A percentile compares a stretch with the other conserved stretches of the same genome.
These are phyloP conservation scores for Arabidopsis arenosa DNA, from an alignment of 345 rosid genomes.

Conservation along the genomic window DNA sequence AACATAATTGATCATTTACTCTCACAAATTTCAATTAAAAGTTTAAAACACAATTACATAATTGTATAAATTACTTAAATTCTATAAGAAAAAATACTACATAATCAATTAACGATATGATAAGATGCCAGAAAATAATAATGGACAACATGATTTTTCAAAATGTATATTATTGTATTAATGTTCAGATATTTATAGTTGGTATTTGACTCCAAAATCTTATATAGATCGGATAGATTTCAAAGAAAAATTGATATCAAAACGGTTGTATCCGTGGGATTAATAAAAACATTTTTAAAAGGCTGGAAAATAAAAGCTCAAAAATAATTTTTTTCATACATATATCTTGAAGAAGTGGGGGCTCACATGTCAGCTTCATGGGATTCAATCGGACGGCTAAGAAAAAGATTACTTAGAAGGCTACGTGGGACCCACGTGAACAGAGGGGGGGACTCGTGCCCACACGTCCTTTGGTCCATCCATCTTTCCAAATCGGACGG, in stretches of 20 bases:
- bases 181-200: slow-evolving; percentile 22
- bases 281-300: slow-evolving; percentile 1
- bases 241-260: slow-evolving; percentile 3
- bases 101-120: neutral
- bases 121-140: neutral
- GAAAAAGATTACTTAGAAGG: slow-evolving; percentile 25
- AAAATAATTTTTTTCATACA: neutral
- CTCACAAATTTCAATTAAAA: neutral
- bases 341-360: slow-evolving; percentile 40
- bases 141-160: neutral
- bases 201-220: slow-evolving; percentile 35
- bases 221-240: neutral
- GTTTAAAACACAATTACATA: neutral
- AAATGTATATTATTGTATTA: neutral
- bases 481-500: slow-evolving; percentile 33
- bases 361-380: slow-evolving; percentile 50
- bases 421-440: slow-evolving; percentile 40
- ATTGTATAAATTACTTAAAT: neutral
- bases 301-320: neutral
- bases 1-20: neutral
- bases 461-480: slow-evolving; percentile 46
- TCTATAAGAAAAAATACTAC: too few relatives aligned
- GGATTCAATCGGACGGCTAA: slow-evolving; percentile 48
- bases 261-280: slow-evolving; percentile 33
- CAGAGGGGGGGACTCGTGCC: slow-evolving; percentile 42